Evolutionary conservation across 805 yeast species (phyloP), one percentile per base, ranked within the genome.

Genomic region (Cyberlindnera xishuangbannaensis): DNA sequence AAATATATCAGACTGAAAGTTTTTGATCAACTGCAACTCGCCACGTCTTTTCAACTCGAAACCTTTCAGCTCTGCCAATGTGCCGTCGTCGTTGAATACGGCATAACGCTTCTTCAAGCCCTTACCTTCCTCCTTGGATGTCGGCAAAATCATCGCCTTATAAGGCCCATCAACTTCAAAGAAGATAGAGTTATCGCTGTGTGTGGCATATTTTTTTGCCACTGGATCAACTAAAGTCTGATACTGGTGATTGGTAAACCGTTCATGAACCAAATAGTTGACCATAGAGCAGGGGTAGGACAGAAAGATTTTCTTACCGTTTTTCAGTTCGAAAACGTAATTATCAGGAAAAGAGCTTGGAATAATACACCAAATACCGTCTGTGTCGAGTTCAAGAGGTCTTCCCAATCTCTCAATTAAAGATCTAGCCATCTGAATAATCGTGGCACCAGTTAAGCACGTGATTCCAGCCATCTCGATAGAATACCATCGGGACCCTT

Each of bases 381-480:
- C 99, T 0, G 99, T 92, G 60, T 92, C 99, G 44, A 92, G 71
- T 53, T 92, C 99, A 40, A 92, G 64, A 0, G 98, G 98, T 47
- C 97, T 70, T 2, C 99, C 99, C 5, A 94, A 63, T 49, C 96
- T 66, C 55, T 90, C 97, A 11, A 92, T 96, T 39, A 92, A 63
- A 1, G 82, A 64, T 41, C 97, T 69, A 0, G 99, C 99, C 92
- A 90, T 83, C 60, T 94, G 97, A 65, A 92, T 92, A 48, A 92
- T 92, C 0, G 95, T 86, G 1, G 98, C 96, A 33, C 99, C 99
- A 0, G 98, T 92, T 30, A 88, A 68, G 69, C 98, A 94, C 0
- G 99, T 92, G 14, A 92, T 92, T 43, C 99, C 99, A 0, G 98
- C 99, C 98, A 94, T 92, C 58, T 92, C 98, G 92, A 92, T 87